Conservation (phyloP, 805 yeast species). For the Yarrowia bubula region DNA sequence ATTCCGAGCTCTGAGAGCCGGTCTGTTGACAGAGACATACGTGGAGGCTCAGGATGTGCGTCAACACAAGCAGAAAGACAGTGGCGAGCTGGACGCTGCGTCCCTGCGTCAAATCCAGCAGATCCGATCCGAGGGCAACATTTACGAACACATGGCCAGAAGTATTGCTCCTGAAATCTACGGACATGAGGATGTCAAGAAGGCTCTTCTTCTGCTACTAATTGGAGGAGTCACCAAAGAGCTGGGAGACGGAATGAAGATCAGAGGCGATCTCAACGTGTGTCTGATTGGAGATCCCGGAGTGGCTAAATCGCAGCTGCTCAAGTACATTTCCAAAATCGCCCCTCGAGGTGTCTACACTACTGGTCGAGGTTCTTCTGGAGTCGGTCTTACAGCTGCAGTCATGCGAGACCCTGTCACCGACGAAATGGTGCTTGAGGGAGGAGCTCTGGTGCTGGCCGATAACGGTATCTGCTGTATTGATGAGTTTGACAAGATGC, state of each 20-base stretch:
- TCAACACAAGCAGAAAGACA: slow-evolving; percentile 84
- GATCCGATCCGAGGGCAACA: slow-evolving; percentile 60
- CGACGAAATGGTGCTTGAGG: slow-evolving; percentile 93
- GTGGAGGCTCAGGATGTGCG: slow-evolving; percentile 80
- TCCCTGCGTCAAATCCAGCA: slow-evolving; percentile 54
- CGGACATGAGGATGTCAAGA: slow-evolving; percentile 92
- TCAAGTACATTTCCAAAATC: slow-evolving; percentile 84
- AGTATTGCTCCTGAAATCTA: slow-evolving; percentile 97
- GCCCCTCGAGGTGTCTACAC: slow-evolving; percentile 97
- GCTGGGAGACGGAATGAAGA: slow-evolving; percentile 94
- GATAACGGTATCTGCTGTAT: slow-evolving; percentile 97
- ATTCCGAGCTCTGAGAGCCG: slow-evolving; percentile 86
- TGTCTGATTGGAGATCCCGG: slow-evolving; percentile 99
- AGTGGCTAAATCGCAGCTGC: slow-evolving; percentile 95
- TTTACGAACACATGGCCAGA: slow-evolving; percentile 74
- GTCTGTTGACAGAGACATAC: slow-evolving; percentile 89
- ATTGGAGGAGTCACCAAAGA: slow-evolving; percentile 96
- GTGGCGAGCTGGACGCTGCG: slow-evolving; percentile 55
- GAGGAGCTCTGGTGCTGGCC: slow-evolving; percentile 99
- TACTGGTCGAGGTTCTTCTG: slow-evolving; percentile 98
- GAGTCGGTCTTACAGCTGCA: slow-evolving; percentile 99
- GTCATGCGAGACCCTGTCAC: slow-evolving; percentile 96
- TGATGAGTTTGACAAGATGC: slow-evolving; percentile 98
- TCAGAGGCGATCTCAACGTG: slow-evolving; percentile 94
- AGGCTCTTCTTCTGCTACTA: slow-evolving; percentile 75